Evolutionary conservation across 345 rosid species (phyloP), one percentile per base, ranked within the genome.

Genomic region (Eutrema japonicum): DNA sequence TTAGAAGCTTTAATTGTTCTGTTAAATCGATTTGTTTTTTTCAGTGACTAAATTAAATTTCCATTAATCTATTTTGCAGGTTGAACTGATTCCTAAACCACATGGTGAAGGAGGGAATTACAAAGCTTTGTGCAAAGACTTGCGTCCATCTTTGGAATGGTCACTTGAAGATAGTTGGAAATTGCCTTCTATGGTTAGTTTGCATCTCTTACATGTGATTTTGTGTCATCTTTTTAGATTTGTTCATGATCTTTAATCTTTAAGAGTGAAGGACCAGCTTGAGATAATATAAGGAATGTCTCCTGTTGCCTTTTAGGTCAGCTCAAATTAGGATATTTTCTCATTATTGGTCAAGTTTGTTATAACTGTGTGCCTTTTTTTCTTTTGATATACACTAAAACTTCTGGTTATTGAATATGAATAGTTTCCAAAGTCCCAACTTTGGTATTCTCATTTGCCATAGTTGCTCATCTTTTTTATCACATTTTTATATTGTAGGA

Each of bases 131-230:
- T 12, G 7, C 11, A 52, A 68, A 8, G 64, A 75, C 52, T 35
- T 75, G 22, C 79, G 74, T n/a, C 79, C 79, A 43, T 29, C 50
- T 0, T 36, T 75, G 64, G 70, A 68, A 13, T 75, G 79, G 79
- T 75, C 74, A 5, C 57, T 3, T 0, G 16, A 68, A 33, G 69
- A 52, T 50, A 64, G 74, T 46, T 75, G 79, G 79, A 61, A 12
- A 43, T 13, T 75, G n/a, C 74, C 79, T 60, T n/a, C 50, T 50
- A 14, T 6, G 78, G 78, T 75, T 51, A 52, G 73, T 60, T 14
- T 60, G 11, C 7, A 9, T 41, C 30, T 64, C 37, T 36, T 4
- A 4, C 46, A 5, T 47, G 7, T 45, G 26, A 36, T 45, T 10
- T 7, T 64, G 30, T 64, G 33, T 27, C 46, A n/a, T 30, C 5